Evolutionary conservation across 2,329 filamentous ascomycete species (phyloP).

Genomic region (Arthrobotrys pseudoclavata): DNA sequence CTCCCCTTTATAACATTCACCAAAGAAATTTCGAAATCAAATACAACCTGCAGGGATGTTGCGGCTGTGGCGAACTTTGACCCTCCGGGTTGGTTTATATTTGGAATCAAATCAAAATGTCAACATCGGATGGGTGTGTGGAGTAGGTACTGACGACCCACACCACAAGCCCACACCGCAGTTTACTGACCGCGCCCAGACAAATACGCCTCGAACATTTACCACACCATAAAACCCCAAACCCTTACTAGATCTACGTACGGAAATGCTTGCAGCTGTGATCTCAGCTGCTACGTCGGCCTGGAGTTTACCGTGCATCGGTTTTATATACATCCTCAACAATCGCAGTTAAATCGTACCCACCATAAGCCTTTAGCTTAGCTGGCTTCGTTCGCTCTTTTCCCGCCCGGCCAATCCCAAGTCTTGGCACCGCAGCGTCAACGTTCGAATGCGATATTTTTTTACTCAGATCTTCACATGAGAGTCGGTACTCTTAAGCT

Average conservation of each 20-base stretch:
- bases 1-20: not conserved
- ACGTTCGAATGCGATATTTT: too few relatives aligned
- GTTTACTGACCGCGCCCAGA: not conserved
- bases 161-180: not conserved
- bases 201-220: conserved; percentile 7
- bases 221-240: not conserved
- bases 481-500: too few relatives aligned
- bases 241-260: too few relatives aligned
- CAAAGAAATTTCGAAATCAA: not conserved
- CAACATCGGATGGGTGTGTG: conserved; percentile 6
- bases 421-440: too few relatives aligned
- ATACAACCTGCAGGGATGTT: not conserved
- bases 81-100: not conserved
- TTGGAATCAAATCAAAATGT: conserved; percentile 20
- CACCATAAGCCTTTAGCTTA: too few relatives aligned
- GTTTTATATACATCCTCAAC: too few relatives aligned
- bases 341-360: not conserved
- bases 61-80: conserved; percentile 1
- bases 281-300: conserved; percentile 15
- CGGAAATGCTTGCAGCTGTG: not conserved
- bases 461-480: too few relatives aligned
- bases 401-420: too few relatives aligned
- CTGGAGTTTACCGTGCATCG: too few relatives aligned
- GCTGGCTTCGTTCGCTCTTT: too few relatives aligned
- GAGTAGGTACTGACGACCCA: not conserved